Evolutionary conservation across 140 eudicot genomes (phyloP), one percentile per base, ranked within the genome.

Genomic region (Oenanthe javanica): DNA sequence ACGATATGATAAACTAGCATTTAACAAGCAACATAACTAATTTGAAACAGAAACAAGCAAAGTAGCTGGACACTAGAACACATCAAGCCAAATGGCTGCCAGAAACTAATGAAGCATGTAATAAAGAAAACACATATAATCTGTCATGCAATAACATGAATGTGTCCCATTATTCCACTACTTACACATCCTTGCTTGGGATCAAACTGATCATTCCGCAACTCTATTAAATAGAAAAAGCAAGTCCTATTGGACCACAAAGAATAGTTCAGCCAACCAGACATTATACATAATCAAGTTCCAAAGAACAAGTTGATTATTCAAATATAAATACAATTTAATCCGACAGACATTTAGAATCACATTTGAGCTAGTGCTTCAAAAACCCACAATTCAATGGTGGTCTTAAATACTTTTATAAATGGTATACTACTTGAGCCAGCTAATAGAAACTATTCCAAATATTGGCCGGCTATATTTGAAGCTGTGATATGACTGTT

Each of bases 101-200:
- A 69, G 23, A 31, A 69, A 69, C 19, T 31, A 69, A 16, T 7
- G 25, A 40, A 71, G 27, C 48, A 16, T 42, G 76, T 71, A 70
- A 71, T 18, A 18, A 40, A 6, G 12, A 42, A 40, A 7, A 3
- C 76, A 6, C 76, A 18, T 2, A 19, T 27, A 11, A 23, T 66
- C 31, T 66, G 72, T 66, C 72, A 66, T 27, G 72, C 72, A 66
- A 27, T 66, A 25, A 66, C 72, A 66, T 11, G 72, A 66, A 66
- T 57, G 66, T 2, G 10, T 4, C 9, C 27, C 9, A 57, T 1
- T 18, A 2, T 57, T 57, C 10, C 66, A 57, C n/a, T 12, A 15
- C 59, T 9, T 10, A 12, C 1, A 52, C 59, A 10, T 9, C 18
- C 59, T 10, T 57, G 18, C 66, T 57, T 57, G 25, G 9, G 1